These are phyloP conservation scores for Rosa lucieae DNA, from an alignment of 306 rosid species.

Conservation along the genomic window DNA sequence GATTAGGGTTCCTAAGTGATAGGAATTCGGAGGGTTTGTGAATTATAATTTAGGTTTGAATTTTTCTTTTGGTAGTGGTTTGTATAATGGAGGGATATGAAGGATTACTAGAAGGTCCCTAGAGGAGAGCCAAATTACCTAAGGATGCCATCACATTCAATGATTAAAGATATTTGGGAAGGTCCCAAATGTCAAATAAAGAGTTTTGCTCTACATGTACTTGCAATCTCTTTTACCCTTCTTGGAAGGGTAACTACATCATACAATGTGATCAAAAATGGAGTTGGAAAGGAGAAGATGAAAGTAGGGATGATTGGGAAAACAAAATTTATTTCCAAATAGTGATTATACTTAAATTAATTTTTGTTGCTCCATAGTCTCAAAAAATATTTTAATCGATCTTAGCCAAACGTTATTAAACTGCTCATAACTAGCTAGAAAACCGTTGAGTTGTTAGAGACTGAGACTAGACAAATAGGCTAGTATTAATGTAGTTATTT, in stretches of 20 bases:
- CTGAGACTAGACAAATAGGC: not conserved
- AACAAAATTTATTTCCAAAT: no score
- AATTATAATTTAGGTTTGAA: not conserved
- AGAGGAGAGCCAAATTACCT: slow-evolving; percentile 23
- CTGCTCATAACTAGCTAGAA: not conserved
- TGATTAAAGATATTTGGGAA: slow-evolving; percentile 31
- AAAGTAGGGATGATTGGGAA: no score
- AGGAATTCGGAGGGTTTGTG: slow-evolving; percentile 6
- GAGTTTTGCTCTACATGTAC: not conserved
- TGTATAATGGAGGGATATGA: not conserved
- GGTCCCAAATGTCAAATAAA: slow-evolving; percentile 1
- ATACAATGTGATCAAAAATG: no score
- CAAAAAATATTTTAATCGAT: not conserved
- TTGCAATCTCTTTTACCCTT: not conserved
- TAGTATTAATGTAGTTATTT: no score
- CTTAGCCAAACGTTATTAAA: not conserved
- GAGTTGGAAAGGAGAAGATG: no score
- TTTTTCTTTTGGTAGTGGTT: not conserved
- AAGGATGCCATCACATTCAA: slow-evolving; percentile 24
- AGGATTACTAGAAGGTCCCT: slow-evolving; percentile 29
- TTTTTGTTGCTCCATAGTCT: not conserved
- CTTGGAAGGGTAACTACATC: not conserved
- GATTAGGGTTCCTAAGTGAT: not conserved
- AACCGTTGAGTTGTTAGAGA: not conserved
- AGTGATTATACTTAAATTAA: no score